These are phyloP conservation scores for Agaricus sinodeliciosus DNA, from an alignment of 768 basidiomycete genomes.

Conservation along the genomic window DNA sequence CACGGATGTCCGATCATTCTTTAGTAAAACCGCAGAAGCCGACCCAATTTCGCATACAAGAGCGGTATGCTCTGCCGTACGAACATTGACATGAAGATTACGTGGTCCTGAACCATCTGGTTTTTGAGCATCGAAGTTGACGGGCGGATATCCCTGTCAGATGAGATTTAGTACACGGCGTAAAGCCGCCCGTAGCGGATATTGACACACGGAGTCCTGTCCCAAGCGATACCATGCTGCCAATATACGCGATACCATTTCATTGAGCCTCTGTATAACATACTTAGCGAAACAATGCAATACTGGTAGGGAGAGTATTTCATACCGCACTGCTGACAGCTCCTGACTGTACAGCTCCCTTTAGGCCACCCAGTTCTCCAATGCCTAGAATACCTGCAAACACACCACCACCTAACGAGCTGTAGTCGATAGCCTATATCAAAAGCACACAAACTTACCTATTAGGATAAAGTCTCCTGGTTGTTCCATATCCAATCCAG, in stretches of 20 bases:
- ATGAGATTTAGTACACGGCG: neutral
- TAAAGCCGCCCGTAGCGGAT: no score
- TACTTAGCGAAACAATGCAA: neutral
- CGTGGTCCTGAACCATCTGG: slow-evolving; percentile 37
- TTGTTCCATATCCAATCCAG: slow-evolving; percentile 46
- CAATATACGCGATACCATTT: slow-evolving; percentile 41
- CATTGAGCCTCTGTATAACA: slow-evolving; percentile 28
- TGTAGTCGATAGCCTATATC: neutral
- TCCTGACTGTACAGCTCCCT: slow-evolving; percentile 28
- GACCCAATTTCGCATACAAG: slow-evolving; percentile 59
- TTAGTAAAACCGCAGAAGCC: slow-evolving; percentile 61
- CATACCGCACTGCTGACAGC: slow-evolving; percentile 25
- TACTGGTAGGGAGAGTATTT: neutral
- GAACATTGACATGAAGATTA: slow-evolving; percentile 38
- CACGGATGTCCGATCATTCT: slow-evolving; percentile 45
- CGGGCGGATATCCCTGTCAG: slow-evolving; percentile 34
- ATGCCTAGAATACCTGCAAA: slow-evolving; percentile 15
- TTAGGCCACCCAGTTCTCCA: slow-evolving; percentile 15
- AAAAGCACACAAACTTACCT: slow-evolving; percentile 19
- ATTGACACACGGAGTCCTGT: slow-evolving; percentile 34
- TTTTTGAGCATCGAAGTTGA: slow-evolving; percentile 40
- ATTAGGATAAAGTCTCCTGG: slow-evolving; percentile 43
- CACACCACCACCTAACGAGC: slow-evolving; percentile 29
- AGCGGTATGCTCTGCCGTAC: slow-evolving; percentile 37
- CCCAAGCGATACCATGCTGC: slow-evolving; percentile 41